Conservation (phyloP, 2,329 filamentous ascomycete genomes). For the Massarina eburnea region DNA sequence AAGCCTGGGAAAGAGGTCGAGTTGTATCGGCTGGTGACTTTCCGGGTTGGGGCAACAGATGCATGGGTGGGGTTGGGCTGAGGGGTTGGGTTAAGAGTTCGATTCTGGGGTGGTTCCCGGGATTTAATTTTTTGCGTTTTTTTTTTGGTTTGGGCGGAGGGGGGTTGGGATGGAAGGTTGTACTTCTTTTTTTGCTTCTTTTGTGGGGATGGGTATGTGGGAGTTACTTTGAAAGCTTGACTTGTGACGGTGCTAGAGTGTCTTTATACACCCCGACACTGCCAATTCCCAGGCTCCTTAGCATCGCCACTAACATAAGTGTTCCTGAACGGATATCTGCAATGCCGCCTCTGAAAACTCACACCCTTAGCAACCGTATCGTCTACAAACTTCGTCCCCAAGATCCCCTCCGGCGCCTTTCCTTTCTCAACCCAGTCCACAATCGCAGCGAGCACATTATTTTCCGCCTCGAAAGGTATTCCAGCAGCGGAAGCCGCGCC, state of each 20-base stretch:
- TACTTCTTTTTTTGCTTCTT: too few species aligned
- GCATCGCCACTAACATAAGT: neutral
- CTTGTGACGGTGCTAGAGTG: neutral
- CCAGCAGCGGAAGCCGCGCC: slow-evolving; percentile 19
- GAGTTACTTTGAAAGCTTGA: too few species aligned
- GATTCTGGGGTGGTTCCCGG: too few species aligned
- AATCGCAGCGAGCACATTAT: slow-evolving; percentile 19
- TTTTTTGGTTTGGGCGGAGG: too few species aligned
- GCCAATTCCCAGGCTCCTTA: neutral
- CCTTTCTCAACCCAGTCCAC: slow-evolving; percentile 24
- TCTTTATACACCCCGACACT: neutral
- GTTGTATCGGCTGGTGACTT: too few species aligned
- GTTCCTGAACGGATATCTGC: neutral
- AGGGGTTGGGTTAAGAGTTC: too few species aligned
- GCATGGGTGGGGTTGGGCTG: too few species aligned
- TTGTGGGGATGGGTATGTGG: too few species aligned
- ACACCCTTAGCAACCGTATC: slow-evolving; percentile 1
- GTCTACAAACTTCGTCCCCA: slow-evolving; percentile 17
- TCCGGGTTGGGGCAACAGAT: too few species aligned
- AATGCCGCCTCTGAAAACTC: neutral
- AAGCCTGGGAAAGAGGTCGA: too few species aligned
- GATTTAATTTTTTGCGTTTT: too few species aligned
- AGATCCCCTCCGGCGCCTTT: slow-evolving; percentile 18
- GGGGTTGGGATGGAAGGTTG: too few species aligned
- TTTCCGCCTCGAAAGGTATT: slow-evolving; percentile 15